phyloP scores from a whole-genome alignment of 108 stramenopile genomes.

The Nitzschia palea region DNA sequence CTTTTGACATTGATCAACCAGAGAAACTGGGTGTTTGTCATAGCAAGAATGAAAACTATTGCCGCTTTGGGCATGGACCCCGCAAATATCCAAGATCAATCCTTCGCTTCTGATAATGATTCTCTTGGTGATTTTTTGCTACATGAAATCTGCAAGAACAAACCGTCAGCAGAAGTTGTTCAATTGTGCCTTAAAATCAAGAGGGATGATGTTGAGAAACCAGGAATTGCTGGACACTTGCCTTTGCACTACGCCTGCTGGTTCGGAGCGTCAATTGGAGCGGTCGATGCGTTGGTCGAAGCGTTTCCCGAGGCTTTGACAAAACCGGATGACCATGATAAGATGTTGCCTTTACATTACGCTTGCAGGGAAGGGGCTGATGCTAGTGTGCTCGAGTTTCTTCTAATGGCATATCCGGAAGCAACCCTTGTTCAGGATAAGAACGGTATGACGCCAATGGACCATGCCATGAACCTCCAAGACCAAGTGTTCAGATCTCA shows the following conservation, averaged over 20 bases:
- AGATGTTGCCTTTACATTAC: constrained; percentile 55
- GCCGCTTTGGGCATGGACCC: not conserved
- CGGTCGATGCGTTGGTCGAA: constrained; percentile 44
- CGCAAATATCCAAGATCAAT: not conserved
- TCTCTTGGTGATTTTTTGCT: constrained; percentile 43
- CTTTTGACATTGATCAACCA: not conserved
- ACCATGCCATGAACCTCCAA: constrained; percentile 18
- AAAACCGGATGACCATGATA: constrained; percentile 33
- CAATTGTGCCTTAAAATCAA: constrained; percentile 36
- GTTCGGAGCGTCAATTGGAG: constrained; percentile 46
- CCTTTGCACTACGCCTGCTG: constrained; percentile 76
- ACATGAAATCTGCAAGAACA: constrained; percentile 57
- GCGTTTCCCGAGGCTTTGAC: constrained; percentile 62
- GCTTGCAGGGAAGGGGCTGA: constrained; percentile 64
- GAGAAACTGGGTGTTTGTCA: not conserved
- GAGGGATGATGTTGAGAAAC: constrained; percentile 30
- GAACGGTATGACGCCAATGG: constrained; percentile 16
- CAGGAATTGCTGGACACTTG: constrained; percentile 49
- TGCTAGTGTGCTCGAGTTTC: constrained; percentile 33
- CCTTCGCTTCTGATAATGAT: constrained; percentile 13
- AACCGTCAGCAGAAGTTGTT: constrained; percentile 47
- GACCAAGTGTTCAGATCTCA: not conserved
- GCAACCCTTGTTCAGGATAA: constrained; percentile 40
- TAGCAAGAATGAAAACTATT: not conserved
- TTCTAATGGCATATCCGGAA: constrained; percentile 46